Evolutionary conservation across 768 basidiomycete species (phyloP).

Genomic region (Collybiopsis confluens): DNA sequence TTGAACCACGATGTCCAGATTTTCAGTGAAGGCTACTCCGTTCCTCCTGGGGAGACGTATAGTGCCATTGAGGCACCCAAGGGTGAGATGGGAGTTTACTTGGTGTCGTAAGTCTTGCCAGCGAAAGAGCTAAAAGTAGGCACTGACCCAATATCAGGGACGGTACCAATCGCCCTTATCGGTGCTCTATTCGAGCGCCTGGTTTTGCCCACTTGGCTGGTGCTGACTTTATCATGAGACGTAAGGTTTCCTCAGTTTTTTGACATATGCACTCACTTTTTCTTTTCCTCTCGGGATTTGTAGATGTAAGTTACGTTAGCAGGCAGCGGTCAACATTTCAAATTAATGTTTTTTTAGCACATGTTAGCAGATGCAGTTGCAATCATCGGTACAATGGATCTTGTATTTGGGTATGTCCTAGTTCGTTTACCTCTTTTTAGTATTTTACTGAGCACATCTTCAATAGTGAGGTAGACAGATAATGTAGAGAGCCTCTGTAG

Average conservation of each 20-base stretch:
- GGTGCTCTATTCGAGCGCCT: constrained; percentile 95
- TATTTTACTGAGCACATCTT: no score
- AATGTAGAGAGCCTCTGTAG: no score
- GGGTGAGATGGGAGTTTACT: constrained; percentile 98
- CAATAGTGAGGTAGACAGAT: no score
- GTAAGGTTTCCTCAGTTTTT: constrained; percentile 35
- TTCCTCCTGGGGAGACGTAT: constrained; percentile 95
- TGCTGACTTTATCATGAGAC: constrained; percentile 97
- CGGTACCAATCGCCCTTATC: constrained; percentile 92
- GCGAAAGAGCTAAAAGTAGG: no score
- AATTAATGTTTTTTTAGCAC: constrained; percentile 55
- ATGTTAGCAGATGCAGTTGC: constrained; percentile 94
- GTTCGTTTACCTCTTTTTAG: no score
- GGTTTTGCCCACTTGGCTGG: constrained; percentile 96
- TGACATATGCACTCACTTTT: constrained; percentile 6
- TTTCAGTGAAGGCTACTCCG: constrained; percentile 95
- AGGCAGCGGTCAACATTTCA: constrained; percentile 8
- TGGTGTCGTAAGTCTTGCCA: constrained; percentile 88
- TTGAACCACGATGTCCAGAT: constrained; percentile 41
- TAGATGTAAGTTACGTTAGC: constrained; percentile 34
- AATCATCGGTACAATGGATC: constrained; percentile 97
- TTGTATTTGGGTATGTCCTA: constrained; percentile 84
- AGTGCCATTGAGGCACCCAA: constrained; percentile 97
- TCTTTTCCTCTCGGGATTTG: constrained; percentile 13
- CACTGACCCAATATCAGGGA: constrained; percentile 47